Percentiles rank a stretch among this genome's conserved stretches.
Conservation (phyloP, 257 asterid species). For the Striga asiatica region DNA sequence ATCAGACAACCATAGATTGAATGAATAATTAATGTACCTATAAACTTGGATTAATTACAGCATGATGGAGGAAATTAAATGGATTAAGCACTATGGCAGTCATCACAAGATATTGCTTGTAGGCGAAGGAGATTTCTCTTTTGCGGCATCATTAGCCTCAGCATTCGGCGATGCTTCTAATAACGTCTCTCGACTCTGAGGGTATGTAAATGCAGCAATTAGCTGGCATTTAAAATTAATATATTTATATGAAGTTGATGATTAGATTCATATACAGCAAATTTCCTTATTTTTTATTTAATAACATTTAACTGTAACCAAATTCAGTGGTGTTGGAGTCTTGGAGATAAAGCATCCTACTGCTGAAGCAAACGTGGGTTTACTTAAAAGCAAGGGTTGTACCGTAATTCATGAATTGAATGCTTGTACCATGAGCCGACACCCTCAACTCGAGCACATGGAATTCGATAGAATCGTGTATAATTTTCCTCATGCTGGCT, state of each 20-base stretch:
- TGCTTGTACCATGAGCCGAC: background rate
- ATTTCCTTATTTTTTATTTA: no score
- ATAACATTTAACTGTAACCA: no score
- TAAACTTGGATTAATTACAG: no score
- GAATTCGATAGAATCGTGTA: background rate
- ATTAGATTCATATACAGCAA: no score
- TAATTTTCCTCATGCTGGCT: background rate
- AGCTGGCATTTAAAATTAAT: no score
- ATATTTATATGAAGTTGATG: background rate
- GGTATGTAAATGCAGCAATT: no score
- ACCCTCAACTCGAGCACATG: background rate
- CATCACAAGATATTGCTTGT: conserved; percentile 30
- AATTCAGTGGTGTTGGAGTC: no score
- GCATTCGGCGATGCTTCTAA: conserved; percentile 28
- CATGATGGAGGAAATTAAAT: no score
- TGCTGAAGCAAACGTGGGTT: background rate
- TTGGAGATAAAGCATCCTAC: no score
- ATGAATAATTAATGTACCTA: no score
- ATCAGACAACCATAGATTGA: no score
- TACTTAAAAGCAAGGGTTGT: background rate
- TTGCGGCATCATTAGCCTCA: conserved; percentile 27
- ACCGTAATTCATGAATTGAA: background rate
- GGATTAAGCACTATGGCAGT: conserved; percentile 32
- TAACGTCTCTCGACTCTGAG: conserved; percentile 28
- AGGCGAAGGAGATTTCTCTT: conserved; percentile 55